Percentiles rank a stretch among this genome's conserved stretches.
phyloP scores from a whole-genome alignment of 1,284 basidiomycete species.

The Garcileccinum viscosum region DNA sequence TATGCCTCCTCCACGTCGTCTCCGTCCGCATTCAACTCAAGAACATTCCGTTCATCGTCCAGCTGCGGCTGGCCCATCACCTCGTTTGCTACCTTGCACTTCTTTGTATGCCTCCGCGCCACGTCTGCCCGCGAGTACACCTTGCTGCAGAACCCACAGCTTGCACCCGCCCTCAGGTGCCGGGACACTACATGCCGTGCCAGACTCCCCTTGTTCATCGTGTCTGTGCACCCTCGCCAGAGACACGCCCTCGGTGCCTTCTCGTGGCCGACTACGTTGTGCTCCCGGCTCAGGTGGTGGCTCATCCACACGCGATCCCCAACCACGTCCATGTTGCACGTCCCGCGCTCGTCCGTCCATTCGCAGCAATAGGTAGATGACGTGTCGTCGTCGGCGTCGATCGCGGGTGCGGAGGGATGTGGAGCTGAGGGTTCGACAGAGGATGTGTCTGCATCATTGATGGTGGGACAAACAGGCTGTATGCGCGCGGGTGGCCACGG shows the following conservation, averaged over 20 bases:
- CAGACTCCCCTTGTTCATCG: slow-evolving; percentile 38
- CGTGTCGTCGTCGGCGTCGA: background rate
- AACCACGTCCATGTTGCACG: slow-evolving; percentile 30
- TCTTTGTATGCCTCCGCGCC: slow-evolving; percentile 34
- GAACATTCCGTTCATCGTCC: background rate
- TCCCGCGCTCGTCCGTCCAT: slow-evolving; percentile 32
- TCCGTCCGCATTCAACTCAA: background rate
- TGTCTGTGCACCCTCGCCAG: slow-evolving; percentile 31
- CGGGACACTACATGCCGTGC: slow-evolving; percentile 33
- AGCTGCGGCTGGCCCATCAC: background rate
- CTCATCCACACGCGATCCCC: slow-evolving; percentile 31
- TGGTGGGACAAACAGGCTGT: background rate
- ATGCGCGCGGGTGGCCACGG: slow-evolving; percentile 1
- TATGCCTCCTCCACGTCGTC: background rate
- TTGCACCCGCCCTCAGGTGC: slow-evolving; percentile 29
- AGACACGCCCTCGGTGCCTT: slow-evolving; percentile 18
- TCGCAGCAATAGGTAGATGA: slow-evolving; percentile 21
- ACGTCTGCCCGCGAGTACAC: slow-evolving; percentile 37
- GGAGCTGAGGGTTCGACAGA: background rate
- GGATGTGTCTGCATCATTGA: background rate
- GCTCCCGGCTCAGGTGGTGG: slow-evolving; percentile 27
- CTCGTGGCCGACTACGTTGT: slow-evolving; percentile 30
- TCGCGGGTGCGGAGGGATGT: background rate
- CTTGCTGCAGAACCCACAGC: slow-evolving; percentile 34
- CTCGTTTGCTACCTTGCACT: slow-evolving; percentile 34